phyloP scores from a whole-genome alignment of 345 rosid genomes.

The Brassica incana region DNA sequence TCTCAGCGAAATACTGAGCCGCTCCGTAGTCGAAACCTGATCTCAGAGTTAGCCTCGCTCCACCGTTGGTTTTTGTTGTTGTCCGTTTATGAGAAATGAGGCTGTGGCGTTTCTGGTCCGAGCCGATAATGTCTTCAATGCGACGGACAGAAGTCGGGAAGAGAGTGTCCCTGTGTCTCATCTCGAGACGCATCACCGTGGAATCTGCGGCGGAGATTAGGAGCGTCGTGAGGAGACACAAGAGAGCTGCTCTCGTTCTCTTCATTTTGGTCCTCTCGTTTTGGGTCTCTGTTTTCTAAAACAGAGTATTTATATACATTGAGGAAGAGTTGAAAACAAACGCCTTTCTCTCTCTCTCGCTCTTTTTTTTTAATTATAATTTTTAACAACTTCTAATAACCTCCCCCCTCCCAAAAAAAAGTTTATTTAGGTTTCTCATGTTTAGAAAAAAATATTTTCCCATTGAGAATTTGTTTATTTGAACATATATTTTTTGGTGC shows the following conservation, averaged over 20 bases:
- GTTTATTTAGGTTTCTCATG: not conserved
- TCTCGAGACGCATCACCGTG: slow-evolving; percentile 17
- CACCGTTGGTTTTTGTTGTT: not conserved
- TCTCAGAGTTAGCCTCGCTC: slow-evolving; percentile 42
- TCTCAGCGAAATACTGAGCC: slow-evolving; percentile 53
- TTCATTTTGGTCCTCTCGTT: slow-evolving; percentile 25
- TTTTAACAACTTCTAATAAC: not conserved
- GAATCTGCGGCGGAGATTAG: slow-evolving; percentile 6
- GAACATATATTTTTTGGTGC: too few species aligned
- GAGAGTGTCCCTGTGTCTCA: slow-evolving; percentile 26
- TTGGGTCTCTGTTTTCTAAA: slow-evolving; percentile 19
- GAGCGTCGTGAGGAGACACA: slow-evolving; percentile 14
- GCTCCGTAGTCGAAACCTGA: slow-evolving; percentile 51
- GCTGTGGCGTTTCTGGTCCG: slow-evolving; percentile 46
- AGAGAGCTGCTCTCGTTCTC: slow-evolving; percentile 7
- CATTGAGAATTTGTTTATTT: not conserved
- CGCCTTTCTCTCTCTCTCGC: slow-evolving; percentile 13
- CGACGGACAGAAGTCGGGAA: slow-evolving; percentile 2
- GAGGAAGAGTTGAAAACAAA: not conserved
- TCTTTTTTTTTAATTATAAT: not conserved
- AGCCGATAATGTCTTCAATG: slow-evolving; percentile 38
- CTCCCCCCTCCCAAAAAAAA: too few species aligned
- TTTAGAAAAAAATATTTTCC: not conserved
- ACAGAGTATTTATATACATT: slow-evolving; percentile 32
- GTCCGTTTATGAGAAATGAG: slow-evolving; percentile 32